Percentiles rank a stretch among this genome's conserved stretches.
Evolutionary conservation across 345 rosid species (phyloP).

Genomic region (Turnera subulata): DNA sequence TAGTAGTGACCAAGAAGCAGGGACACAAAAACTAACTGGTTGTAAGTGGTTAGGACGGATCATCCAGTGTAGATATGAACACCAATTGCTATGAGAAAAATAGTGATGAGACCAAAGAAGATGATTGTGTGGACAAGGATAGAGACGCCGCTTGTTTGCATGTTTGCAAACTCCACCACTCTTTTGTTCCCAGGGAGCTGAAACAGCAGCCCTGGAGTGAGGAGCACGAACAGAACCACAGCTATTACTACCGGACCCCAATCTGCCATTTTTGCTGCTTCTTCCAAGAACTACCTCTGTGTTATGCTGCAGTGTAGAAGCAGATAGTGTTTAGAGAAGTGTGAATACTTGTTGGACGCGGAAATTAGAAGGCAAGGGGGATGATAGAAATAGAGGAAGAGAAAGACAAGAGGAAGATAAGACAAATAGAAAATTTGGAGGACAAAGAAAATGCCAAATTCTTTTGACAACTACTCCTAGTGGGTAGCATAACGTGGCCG

Average conservation of each 20-base stretch:
- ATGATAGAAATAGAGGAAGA: background rate
- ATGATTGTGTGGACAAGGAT: constrained; percentile 9
- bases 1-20: too few relatives aligned
- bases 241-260: constrained; percentile 17
- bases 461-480: background rate
- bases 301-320: background rate
- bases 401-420: background rate
- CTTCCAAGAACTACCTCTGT: background rate
- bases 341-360: background rate
- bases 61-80: constrained; percentile 11
- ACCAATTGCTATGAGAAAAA: constrained; percentile 16
- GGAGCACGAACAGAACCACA: constrained; percentile 9
- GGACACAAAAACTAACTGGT: too few relatives aligned
- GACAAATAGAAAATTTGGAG: background rate
- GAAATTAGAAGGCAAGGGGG: background rate
- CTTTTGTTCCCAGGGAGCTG: constrained; percentile 10
- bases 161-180: constrained; percentile 10
- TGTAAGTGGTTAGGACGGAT: background rate
- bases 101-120: constrained; percentile 16
- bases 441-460: background rate
- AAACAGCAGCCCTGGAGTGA: constrained; percentile 6
- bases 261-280: constrained; percentile 5
- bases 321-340: background rate
- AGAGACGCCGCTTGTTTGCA: constrained; percentile 17
- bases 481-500: background rate